Evolutionary conservation across 1,284 basidiomycete genomes (phyloP).

Genomic region (Sanguinoderma infundibulare): DNA sequence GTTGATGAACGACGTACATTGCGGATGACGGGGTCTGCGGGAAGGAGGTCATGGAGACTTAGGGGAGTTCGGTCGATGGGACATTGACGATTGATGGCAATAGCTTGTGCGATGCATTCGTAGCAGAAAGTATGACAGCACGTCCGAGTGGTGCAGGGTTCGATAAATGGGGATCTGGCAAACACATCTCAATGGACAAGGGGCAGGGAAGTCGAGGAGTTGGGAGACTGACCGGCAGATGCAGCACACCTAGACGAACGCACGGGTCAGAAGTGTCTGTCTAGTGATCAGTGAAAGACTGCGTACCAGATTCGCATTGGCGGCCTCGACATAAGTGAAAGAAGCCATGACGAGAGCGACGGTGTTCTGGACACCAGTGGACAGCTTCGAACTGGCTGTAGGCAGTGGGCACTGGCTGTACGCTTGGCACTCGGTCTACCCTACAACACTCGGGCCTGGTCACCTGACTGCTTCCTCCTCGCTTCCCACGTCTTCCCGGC

Average conservation of each 20-base stretch:
- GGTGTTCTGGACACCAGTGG: too few relatives aligned
- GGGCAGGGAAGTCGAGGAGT: conserved; percentile 5
- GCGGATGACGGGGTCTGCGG: conserved; percentile 72
- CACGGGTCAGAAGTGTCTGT: not conserved
- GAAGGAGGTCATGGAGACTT: conserved; percentile 51
- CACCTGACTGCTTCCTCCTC: too few relatives aligned
- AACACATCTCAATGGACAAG: not conserved
- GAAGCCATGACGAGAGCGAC: conserved; percentile 18
- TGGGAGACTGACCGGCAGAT: conserved; percentile 67
- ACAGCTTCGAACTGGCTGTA: not conserved
- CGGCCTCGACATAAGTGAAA: conserved; percentile 54
- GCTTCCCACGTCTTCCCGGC: not conserved
- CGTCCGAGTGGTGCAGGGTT: conserved; percentile 73
- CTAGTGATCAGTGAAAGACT: not conserved
- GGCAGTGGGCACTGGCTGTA: not conserved
- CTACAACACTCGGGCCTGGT: not conserved
- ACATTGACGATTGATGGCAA: conserved; percentile 68
- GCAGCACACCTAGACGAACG: conserved; percentile 65
- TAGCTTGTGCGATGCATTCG: conserved; percentile 73
- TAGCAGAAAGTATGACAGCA: conserved; percentile 87
- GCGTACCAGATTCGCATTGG: conserved; percentile 64
- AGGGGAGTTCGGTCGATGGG: conserved; percentile 83
- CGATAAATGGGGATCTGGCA: conserved; percentile 67
- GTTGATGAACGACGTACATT: conserved; percentile 56
- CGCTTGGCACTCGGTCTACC: not conserved